Evolutionary conservation across 2,329 filamentous ascomycete genomes (phyloP).

Genomic region (Aspergillus fumigatus): DNA sequence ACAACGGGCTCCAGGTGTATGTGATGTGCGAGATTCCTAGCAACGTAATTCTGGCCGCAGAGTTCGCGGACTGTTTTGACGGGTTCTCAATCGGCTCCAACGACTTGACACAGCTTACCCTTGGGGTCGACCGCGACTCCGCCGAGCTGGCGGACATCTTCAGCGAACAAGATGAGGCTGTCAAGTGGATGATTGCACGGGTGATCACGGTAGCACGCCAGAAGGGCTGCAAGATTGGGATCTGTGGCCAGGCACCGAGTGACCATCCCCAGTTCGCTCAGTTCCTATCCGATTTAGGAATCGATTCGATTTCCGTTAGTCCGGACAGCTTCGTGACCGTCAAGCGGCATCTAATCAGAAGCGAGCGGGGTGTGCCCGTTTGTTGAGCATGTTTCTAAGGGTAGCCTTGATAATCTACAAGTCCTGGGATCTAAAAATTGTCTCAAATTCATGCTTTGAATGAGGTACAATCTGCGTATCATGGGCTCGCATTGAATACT

Average conservation of each 20-base stretch:
- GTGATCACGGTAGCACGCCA: slow-evolving; percentile 29
- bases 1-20: slow-evolving; percentile 35
- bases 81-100: slow-evolving; percentile 43
- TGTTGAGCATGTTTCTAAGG: too few species aligned
- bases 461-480: too few species aligned
- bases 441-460: too few species aligned
- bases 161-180: slow-evolving; percentile 37
- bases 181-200: slow-evolving; percentile 37
- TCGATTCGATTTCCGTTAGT: slow-evolving; percentile 39
- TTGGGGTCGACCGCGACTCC: slow-evolving; percentile 39
- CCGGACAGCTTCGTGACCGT: slow-evolving; percentile 39
- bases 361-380: not conserved
- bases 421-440: not conserved
- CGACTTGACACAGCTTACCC: slow-evolving; percentile 38
- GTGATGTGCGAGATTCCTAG: slow-evolving; percentile 43
- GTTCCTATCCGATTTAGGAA: slow-evolving; percentile 34
- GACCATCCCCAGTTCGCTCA: slow-evolving; percentile 37
- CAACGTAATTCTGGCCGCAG: slow-evolving; percentile 36
- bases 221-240: slow-evolving; percentile 34
- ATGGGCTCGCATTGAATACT: too few species aligned
- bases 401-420: too few species aligned
- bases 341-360: slow-evolving; percentile 15
- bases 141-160: slow-evolving; percentile 35
- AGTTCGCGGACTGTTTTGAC: slow-evolving; percentile 37
- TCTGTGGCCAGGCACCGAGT: slow-evolving; percentile 40